These are phyloP conservation scores for Stemphylium lycopersici DNA, from an alignment of 2,329 filamentous ascomycete species.

Conservation along the genomic window DNA sequence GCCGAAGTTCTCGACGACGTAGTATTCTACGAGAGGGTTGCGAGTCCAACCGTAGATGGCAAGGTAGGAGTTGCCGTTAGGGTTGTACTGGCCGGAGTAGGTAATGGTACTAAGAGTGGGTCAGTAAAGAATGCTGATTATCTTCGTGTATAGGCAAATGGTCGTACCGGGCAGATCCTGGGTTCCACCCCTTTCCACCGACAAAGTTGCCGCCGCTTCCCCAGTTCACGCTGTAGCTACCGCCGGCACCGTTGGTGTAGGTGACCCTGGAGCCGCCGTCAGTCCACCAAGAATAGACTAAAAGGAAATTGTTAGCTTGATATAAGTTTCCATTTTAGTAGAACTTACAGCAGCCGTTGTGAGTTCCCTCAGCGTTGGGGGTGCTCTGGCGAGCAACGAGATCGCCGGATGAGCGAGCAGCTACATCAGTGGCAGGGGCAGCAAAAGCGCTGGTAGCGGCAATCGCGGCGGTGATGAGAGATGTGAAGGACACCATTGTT, in stretches of 20 bases:
- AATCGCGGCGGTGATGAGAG: constrained; percentile 33
- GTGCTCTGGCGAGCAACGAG: constrained; percentile 49
- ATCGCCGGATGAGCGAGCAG: constrained; percentile 44
- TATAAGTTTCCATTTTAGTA: background rate
- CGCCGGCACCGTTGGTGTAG: constrained; percentile 62
- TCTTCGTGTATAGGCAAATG: constrained; percentile 5
- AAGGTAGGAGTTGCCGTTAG: constrained; percentile 55
- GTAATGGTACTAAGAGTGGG: constrained; percentile 33
- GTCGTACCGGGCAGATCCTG: constrained; percentile 57
- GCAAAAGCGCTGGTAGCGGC: constrained; percentile 33
- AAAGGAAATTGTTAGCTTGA: background rate
- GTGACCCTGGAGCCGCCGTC: constrained; percentile 58
- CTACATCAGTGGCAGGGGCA: constrained; percentile 42
- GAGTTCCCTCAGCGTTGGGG: constrained; percentile 56
- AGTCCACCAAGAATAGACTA: constrained; percentile 63
- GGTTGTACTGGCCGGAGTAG: constrained; percentile 44
- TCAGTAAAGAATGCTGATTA: background rate
- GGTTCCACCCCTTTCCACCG: constrained; percentile 65
- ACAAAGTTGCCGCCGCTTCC: constrained; percentile 61
- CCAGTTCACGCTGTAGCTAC: constrained; percentile 60
- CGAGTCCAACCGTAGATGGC: constrained; percentile 64
- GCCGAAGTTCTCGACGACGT: constrained; percentile 59
- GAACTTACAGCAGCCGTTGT: constrained; percentile 60
- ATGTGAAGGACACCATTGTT: constrained; percentile 41
- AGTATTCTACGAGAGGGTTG: constrained; percentile 62